Evolutionary conservation across 1,284 basidiomycete species (phyloP).

Genomic region (Malassezia sp.): DNA sequence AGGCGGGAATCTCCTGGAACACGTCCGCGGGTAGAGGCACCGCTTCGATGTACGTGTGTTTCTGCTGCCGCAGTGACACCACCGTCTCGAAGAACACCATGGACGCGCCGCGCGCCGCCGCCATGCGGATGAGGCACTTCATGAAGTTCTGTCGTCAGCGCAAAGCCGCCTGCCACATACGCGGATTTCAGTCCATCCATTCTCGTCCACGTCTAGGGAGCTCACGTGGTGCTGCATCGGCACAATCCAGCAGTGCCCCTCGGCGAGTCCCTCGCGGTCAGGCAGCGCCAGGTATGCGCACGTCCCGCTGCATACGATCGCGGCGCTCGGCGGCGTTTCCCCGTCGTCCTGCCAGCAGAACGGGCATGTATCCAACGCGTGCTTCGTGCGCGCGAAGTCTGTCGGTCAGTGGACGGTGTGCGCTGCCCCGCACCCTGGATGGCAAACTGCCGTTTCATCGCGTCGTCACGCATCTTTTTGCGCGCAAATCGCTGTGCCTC

Average conservation of each 20-base stretch:
- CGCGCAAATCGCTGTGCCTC: slow-evolving; percentile 82
- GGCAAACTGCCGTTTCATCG: slow-evolving; percentile 91
- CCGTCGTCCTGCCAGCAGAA: slow-evolving; percentile 48
- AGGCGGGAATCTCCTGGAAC: slow-evolving; percentile 74
- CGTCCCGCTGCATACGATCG: slow-evolving; percentile 79
- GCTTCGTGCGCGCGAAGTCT: slow-evolving; percentile 92
- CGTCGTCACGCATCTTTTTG: slow-evolving; percentile 87
- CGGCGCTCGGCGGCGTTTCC: slow-evolving; percentile 62
- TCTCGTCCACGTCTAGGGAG: slow-evolving; percentile 86
- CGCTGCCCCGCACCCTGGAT: slow-evolving; percentile 53
- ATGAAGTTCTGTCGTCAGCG: slow-evolving; percentile 70
- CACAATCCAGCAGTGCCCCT: slow-evolving; percentile 85
- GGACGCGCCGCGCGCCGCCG: slow-evolving; percentile 66
- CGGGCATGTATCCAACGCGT: slow-evolving; percentile 71
- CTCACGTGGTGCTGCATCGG: slow-evolving; percentile 78
- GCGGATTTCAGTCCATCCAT: slow-evolving; percentile 63
- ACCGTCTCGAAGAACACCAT: slow-evolving; percentile 92
- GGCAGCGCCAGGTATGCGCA: slow-evolving; percentile 80
- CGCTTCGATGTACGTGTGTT: slow-evolving; percentile 79
- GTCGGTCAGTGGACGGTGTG: not conserved
- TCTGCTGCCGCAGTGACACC: slow-evolving; percentile 68
- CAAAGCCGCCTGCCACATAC: not conserved
- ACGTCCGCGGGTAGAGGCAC: slow-evolving; percentile 75
- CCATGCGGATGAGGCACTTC: slow-evolving; percentile 95
- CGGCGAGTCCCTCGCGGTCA: slow-evolving; percentile 67